A percentile compares a stretch with the other conserved stretches of the same genome.
Conservation (phyloP, 1,139 yeast genomes). For the Diutina rugosa region DNA sequence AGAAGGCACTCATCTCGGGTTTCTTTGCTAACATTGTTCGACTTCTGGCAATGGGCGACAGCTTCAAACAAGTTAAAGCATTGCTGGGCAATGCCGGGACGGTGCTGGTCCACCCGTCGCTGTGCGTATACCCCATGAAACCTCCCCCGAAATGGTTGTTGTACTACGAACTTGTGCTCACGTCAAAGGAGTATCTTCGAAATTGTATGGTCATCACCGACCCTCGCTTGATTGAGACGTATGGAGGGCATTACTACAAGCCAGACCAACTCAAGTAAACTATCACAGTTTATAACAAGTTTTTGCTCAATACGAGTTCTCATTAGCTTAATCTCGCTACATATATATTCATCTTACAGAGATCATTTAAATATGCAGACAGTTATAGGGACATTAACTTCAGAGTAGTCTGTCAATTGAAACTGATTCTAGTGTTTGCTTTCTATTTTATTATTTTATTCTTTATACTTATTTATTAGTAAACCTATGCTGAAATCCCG, state of each 20-base stretch:
- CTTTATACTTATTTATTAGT: not conserved
- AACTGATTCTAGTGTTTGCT: not conserved
- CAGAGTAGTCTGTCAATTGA: too few relatives aligned
- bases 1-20: constrained; percentile 55
- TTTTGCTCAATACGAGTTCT: constrained; percentile 5
- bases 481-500: not conserved
- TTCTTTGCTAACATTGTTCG: constrained; percentile 73
- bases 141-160: constrained; percentile 65
- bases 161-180: constrained; percentile 76
- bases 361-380: too few relatives aligned
- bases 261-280: not conserved
- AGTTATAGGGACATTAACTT: too few relatives aligned
- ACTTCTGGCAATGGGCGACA: constrained; percentile 59
- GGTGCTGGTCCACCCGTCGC: constrained; percentile 77
- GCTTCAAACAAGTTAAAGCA: constrained; percentile 37
- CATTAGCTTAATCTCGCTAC: too few relatives aligned
- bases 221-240: constrained; percentile 50
- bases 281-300: too few relatives aligned
- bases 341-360: too few relatives aligned
- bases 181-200: constrained; percentile 83
- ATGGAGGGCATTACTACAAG: constrained; percentile 47
- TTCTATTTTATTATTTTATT: not conserved
- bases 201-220: constrained; percentile 59
- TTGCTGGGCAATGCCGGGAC: not conserved
- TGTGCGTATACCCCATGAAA: constrained; percentile 41